phyloP scores from a whole-genome alignment of 805 yeast species.

The Monosporozyma aquatica region DNA sequence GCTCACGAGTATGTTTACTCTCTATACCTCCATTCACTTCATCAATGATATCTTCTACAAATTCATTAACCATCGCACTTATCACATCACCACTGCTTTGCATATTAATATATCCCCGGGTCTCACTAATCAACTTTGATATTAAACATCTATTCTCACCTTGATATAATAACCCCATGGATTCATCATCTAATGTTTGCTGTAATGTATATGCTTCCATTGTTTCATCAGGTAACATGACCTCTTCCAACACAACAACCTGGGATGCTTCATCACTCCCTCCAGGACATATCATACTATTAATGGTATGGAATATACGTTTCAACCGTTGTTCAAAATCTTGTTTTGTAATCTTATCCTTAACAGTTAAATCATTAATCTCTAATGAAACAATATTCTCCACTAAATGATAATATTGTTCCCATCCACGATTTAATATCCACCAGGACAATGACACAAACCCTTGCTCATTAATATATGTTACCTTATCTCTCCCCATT shows the following conservation, averaged over 20 bases:
- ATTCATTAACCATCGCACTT: not conserved
- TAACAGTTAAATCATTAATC: slow-evolving; percentile 58
- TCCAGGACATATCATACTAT: slow-evolving; percentile 19
- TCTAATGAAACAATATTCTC: slow-evolving; percentile 48
- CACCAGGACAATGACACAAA: slow-evolving; percentile 89
- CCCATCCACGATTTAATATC: slow-evolving; percentile 83
- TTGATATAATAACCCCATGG: slow-evolving; percentile 25
- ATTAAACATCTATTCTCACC: slow-evolving; percentile 9
- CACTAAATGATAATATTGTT: slow-evolving; percentile 42
- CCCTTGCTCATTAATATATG: slow-evolving; percentile 61
- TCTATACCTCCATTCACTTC: not conserved
- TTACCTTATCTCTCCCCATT: slow-evolving; percentile 4
- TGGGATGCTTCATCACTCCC: not conserved
- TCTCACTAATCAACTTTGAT: not conserved
- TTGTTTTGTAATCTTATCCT: slow-evolving; percentile 55
- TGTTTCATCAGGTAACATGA: slow-evolving; percentile 42
- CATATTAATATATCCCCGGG: not conserved
- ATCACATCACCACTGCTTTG: not conserved
- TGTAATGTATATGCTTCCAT: slow-evolving; percentile 46
- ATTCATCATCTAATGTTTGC: slow-evolving; percentile 41
- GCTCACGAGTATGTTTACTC: not conserved
- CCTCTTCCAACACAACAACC: slow-evolving; percentile 5
- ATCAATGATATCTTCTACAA: not conserved
- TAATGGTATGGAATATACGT: slow-evolving; percentile 26
- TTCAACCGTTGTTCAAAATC: slow-evolving; percentile 45